Percentiles rank a stretch among this genome's conserved stretches.
These are phyloP conservation scores for Hypoxylon crocopeplum DNA, from an alignment of 495 filamentous ascomycete species.

Conservation along the genomic window DNA sequence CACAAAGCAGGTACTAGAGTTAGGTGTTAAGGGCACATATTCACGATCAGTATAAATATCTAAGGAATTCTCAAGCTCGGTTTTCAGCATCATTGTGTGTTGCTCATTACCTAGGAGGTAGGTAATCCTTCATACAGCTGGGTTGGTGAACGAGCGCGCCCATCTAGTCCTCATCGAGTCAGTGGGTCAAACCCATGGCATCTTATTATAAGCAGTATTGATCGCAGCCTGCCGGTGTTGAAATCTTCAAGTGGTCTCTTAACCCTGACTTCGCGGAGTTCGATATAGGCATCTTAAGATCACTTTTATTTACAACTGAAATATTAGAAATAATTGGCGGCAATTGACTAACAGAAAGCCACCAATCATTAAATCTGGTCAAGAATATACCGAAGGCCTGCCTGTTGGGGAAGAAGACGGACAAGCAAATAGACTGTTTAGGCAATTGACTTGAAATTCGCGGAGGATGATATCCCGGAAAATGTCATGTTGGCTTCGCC, in stretches of 20 bases:
- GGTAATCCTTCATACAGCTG: no score
- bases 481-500: conserved; percentile 9
- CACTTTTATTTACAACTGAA: not conserved
- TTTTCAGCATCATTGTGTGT: not conserved
- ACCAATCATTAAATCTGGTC: conserved; percentile 17
- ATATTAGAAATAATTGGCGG: conserved; percentile 19
- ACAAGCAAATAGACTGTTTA: conserved; percentile 12
- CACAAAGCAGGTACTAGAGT: not conserved
- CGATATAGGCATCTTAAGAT: not conserved
- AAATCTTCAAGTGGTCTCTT: no score
- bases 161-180: no score
- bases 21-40: not conserved
- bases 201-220: no score
- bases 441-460: conserved; percentile 23
- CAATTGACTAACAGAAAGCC: conserved; percentile 13
- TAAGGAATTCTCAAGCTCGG: not conserved
- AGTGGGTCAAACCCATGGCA: no score
- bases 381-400: not conserved
- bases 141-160: no score
- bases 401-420: not conserved
- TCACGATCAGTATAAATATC: not conserved
- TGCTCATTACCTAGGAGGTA: no score
- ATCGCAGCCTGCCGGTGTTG: no score
- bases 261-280: no score
- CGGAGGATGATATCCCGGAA: conserved; percentile 24